A percentile compares a stretch with the other conserved stretches of the same genome.
These are phyloP conservation scores for Phlyctochytrium bullatum DNA, from an alignment of 192 early-diverging fungal species.

Conservation along the genomic window DNA sequence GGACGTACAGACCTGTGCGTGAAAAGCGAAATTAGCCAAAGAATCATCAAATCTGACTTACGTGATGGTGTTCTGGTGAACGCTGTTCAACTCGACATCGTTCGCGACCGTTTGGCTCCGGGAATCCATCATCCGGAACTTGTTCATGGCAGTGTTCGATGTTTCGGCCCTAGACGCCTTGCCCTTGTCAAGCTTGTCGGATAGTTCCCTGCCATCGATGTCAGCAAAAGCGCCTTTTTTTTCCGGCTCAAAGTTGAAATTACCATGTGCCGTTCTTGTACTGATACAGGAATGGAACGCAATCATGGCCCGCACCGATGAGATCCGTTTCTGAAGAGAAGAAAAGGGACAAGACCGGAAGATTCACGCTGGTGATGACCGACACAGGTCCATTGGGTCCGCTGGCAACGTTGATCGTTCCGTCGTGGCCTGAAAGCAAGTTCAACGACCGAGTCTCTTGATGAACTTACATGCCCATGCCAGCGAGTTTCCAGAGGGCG, in stretches of 20 bases:
- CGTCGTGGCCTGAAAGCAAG: conserved; percentile 69
- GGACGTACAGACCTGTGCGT: conserved; percentile 46
- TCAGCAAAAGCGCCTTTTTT: no score
- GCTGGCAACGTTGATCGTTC: conserved; percentile 73
- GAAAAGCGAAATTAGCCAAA: conserved; percentile 9
- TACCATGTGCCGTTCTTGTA: no score
- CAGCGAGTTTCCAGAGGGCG: conserved; percentile 80
- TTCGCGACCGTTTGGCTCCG: conserved; percentile 60
- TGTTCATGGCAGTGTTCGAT: conserved; percentile 71
- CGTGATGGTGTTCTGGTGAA: conserved; percentile 98
- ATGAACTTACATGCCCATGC: conserved; percentile 67
- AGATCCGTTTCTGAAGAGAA: conserved; percentile 77
- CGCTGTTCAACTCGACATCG: conserved; percentile 73
- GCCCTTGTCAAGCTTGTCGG: conserved; percentile 76
- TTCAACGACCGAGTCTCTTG: not conserved
- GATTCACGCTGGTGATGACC: conserved; percentile 56
- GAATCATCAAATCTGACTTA: conserved; percentile 29
- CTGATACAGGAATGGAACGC: conserved; percentile 83
- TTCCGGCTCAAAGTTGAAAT: no score
- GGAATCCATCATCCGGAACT: conserved; percentile 92
- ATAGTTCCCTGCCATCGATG: conserved; percentile 39
- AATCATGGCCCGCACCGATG: conserved; percentile 91
- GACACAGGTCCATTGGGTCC: conserved; percentile 61
- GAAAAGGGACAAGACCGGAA: conserved; percentile 76
- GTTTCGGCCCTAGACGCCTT: conserved; percentile 54